phyloP scores from a whole-genome alignment of 2,329 filamentous ascomycete species.

The Nothophoma quercina region DNA sequence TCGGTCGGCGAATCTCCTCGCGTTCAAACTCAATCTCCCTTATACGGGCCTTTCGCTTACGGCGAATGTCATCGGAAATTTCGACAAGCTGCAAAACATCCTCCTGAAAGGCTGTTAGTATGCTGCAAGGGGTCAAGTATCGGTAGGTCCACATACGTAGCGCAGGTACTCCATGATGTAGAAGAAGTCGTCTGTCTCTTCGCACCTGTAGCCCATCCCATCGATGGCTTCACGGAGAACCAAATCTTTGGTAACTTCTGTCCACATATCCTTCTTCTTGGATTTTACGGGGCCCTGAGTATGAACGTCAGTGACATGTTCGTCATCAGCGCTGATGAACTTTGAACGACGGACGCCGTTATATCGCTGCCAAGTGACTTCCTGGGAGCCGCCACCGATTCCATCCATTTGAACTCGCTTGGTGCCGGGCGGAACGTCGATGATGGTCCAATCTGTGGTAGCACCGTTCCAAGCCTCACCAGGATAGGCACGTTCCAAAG shows the following conservation, averaged over 20 bases:
- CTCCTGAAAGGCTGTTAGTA: slow-evolving; percentile 64
- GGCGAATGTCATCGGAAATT: slow-evolving; percentile 81
- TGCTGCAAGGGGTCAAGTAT: not conserved
- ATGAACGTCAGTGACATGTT: slow-evolving; percentile 55
- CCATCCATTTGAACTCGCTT: slow-evolving; percentile 85
- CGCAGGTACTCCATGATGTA: slow-evolving; percentile 91
- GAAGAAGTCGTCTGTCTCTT: slow-evolving; percentile 88
- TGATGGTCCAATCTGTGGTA: slow-evolving; percentile 79
- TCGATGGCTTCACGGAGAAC: slow-evolving; percentile 88
- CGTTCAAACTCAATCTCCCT: slow-evolving; percentile 69
- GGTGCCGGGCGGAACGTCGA: slow-evolving; percentile 85
- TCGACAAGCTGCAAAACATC: slow-evolving; percentile 86
- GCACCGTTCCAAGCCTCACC: slow-evolving; percentile 78
- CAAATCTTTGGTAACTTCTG: slow-evolving; percentile 93
- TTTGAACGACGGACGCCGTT: slow-evolving; percentile 78
- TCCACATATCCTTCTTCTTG: slow-evolving; percentile 76
- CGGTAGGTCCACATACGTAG: slow-evolving; percentile 71
- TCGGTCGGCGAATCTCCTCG: slow-evolving; percentile 59
- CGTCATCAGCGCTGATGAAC: slow-evolving; percentile 73
- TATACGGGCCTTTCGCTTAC: slow-evolving; percentile 65
- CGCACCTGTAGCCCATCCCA: slow-evolving; percentile 82
- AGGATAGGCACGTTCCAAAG: slow-evolving; percentile 70
- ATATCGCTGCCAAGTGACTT: slow-evolving; percentile 80
- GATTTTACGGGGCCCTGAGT: slow-evolving; percentile 41
- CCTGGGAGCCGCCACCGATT: slow-evolving; percentile 74